Evolutionary conservation across 2,329 filamentous ascomycete species (phyloP).

Genomic region (Penicillium glabrum): DNA sequence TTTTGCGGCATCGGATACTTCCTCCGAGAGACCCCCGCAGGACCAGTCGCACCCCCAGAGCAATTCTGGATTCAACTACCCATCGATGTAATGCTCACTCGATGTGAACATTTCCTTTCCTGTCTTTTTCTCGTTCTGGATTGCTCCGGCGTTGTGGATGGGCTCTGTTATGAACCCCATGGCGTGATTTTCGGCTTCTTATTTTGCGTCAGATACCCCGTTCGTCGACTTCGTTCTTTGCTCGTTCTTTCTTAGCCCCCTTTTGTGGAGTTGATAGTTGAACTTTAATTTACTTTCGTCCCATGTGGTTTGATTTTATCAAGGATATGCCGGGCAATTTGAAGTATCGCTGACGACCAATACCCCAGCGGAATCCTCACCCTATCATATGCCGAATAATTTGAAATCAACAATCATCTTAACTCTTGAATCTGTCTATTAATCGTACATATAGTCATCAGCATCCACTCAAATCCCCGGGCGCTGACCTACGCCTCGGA

Average conservation of each 20-base stretch:
- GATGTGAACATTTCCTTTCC: neutral
- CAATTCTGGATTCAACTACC: neutral
- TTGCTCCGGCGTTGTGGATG: slow-evolving; percentile 1
- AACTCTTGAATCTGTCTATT: too few relatives aligned
- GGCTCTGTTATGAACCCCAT: neutral
- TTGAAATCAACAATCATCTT: too few relatives aligned
- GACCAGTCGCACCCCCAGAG: neutral
- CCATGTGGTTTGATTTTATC: neutral
- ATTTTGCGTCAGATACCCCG: slow-evolving; percentile 1
- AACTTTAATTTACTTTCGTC: neutral
- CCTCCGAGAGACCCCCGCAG: neutral
- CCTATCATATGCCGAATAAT: too few relatives aligned
- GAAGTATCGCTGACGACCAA: neutral
- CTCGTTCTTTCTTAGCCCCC: neutral
- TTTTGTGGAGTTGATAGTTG: neutral
- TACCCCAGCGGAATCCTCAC: neutral
- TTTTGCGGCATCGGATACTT: slow-evolving; percentile 31
- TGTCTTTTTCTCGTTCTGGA: neutral
- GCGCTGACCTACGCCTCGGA: too few relatives aligned
- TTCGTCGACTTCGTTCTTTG: neutral
- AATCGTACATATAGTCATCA: too few relatives aligned
- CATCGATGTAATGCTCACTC: neutral
- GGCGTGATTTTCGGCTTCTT: neutral
- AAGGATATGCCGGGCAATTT: too few relatives aligned
- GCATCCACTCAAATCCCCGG: too few relatives aligned